A percentile compares a stretch with the other conserved stretches of the same genome.
Evolutionary conservation across 2,329 filamentous ascomycete genomes (phyloP).

Genomic region (Cryphonectria radicalis): DNA sequence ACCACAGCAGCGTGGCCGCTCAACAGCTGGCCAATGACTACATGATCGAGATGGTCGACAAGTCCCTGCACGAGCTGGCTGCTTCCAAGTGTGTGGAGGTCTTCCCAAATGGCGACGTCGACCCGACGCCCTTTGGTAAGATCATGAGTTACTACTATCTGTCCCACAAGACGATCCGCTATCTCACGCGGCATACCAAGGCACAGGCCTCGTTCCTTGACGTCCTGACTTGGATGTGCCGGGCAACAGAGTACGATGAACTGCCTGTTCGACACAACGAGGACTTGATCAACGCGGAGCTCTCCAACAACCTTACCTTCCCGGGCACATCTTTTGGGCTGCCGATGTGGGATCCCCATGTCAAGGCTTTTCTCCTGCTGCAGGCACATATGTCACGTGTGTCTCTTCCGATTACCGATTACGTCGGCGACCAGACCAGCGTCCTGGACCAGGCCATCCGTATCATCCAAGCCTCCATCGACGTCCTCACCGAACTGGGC

Average conservation of each 20-base stretch:
- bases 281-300: conserved; percentile 91
- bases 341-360: conserved; percentile 98
- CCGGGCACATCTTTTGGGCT: conserved; percentile 65
- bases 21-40: conserved; percentile 90
- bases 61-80: conserved; percentile 79
- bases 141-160: conserved; percentile 99
- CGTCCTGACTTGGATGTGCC: conserved; percentile 88
- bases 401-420: conserved; percentile 92
- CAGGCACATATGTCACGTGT: conserved; percentile 96
- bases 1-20: conserved; percentile 84
- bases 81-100: conserved; percentile 83
- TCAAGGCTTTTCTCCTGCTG: conserved; percentile 91
- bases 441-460: conserved; percentile 96
- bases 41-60: conserved; percentile 91
- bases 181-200: conserved; percentile 77
- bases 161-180: conserved; percentile 90
- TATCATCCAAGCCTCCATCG: conserved; percentile 93
- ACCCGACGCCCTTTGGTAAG: conserved; percentile 89
- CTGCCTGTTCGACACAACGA: conserved; percentile 97
- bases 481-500: conserved; percentile 89
- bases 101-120: conserved; percentile 85
- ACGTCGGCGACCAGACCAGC: conserved; percentile 88
- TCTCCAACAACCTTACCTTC: conserved; percentile 79
- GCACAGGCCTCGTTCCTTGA: conserved; percentile 78
- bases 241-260: conserved; percentile 95